Evolutionary conservation across 2,329 filamentous ascomycete genomes (phyloP).

Genomic region (Ascochyta clinopodiicola): DNA sequence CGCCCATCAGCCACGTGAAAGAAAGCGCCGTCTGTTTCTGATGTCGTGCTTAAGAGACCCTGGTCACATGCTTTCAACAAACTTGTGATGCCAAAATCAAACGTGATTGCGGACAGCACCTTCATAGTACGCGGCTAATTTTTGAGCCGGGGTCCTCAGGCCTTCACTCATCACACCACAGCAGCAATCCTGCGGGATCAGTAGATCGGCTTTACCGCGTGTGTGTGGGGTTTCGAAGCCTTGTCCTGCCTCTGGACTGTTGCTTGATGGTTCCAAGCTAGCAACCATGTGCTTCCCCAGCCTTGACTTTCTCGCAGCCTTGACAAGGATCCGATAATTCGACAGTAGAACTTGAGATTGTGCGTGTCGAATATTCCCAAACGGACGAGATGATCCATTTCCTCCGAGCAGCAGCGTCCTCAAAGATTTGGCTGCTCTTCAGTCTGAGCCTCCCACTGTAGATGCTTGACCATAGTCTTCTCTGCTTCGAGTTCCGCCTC

Average conservation of each 20-base stretch:
- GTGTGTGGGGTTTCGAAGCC: slow-evolving; percentile 4
- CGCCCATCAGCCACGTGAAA: slow-evolving; percentile 7
- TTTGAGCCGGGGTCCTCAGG: too few species aligned
- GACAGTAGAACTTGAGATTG: neutral
- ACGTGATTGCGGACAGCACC: neutral
- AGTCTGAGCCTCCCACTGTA: slow-evolving; percentile 30
- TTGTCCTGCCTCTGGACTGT: neutral
- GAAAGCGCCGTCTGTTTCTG: neutral
- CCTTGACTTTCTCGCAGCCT: neutral
- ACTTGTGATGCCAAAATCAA: neutral
- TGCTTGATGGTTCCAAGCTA: slow-evolving; percentile 2
- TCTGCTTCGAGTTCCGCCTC: slow-evolving; percentile 64
- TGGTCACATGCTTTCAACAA: slow-evolving; percentile 7
- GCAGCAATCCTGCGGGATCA: neutral
- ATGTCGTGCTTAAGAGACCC: slow-evolving; percentile 11
- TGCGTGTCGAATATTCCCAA: neutral
- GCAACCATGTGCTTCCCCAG: neutral
- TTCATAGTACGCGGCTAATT: neutral
- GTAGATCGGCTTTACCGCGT: slow-evolving; percentile 10
- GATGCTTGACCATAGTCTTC: slow-evolving; percentile 48
- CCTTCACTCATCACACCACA: neutral
- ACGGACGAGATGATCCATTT: neutral
- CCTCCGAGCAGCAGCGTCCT: neutral
- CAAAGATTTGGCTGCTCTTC: neutral
- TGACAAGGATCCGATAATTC: neutral